A percentile compares a stretch with the other conserved stretches of the same genome.
Conservation (phyloP, 2,329 filamentous ascomycete genomes). For the Fusarium temperatum region DNA sequence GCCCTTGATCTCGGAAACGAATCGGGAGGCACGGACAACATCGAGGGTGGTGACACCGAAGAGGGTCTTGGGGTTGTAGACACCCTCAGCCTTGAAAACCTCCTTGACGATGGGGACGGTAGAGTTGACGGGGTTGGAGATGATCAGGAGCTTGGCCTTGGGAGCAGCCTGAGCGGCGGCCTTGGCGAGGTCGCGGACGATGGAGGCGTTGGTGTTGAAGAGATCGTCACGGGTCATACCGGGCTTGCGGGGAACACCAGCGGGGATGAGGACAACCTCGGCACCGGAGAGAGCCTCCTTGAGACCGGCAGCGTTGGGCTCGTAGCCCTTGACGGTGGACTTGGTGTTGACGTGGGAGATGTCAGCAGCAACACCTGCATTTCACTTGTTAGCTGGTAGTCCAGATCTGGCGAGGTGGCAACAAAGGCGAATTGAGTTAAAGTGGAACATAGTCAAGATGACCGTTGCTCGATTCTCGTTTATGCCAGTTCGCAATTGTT, state of each 20-base stretch:
- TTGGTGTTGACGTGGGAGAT: slow-evolving; percentile 99
- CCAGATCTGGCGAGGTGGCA: slow-evolving; percentile 25
- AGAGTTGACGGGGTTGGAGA: slow-evolving; percentile 99
- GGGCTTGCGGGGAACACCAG: slow-evolving; percentile 98
- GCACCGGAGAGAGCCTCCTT: slow-evolving; percentile 82
- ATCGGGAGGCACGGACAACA: slow-evolving; percentile 95
- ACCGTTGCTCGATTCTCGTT: neutral
- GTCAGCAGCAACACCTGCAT: slow-evolving; percentile 92
- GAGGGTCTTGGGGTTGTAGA: slow-evolving; percentile 99
- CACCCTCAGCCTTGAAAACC: slow-evolving; percentile 92
- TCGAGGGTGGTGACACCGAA: slow-evolving; percentile 99
- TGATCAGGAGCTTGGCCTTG: slow-evolving; percentile 95
- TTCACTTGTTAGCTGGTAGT: slow-evolving; percentile 34
- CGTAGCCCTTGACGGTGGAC: slow-evolving; percentile 91
- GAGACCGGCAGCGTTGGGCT: slow-evolving; percentile 79
- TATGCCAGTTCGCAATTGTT: slow-evolving; percentile 2
- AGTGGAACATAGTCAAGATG: neutral
- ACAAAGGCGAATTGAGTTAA: slow-evolving; percentile 4
- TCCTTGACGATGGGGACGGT: slow-evolving; percentile 97
- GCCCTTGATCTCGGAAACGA: slow-evolving; percentile 93
- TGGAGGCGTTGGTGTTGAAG: slow-evolving; percentile 99
- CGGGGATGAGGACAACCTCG: slow-evolving; percentile 96
- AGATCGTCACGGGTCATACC: slow-evolving; percentile 99
- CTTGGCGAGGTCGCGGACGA: slow-evolving; percentile 98
- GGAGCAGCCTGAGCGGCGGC: slow-evolving; percentile 88